A percentile compares a stretch with the other conserved stretches of the same genome.
Conservation (phyloP, 2,329 filamentous ascomycete species). For the Diaporthe nobilis region DNA sequence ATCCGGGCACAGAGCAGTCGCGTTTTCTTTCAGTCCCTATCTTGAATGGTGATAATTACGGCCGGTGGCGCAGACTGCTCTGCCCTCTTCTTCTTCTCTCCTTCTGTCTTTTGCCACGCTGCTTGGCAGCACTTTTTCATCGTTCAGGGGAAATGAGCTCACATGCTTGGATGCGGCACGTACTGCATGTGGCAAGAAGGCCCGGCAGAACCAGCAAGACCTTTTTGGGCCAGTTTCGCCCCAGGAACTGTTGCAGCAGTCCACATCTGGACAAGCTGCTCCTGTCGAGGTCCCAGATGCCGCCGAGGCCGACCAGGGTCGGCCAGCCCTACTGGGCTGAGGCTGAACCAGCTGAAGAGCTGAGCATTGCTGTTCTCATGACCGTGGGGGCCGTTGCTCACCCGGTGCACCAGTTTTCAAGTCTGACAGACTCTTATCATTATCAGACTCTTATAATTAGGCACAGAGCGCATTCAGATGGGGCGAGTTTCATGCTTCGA, state of each 20-base stretch:
- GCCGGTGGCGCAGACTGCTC: background rate
- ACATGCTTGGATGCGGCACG: background rate
- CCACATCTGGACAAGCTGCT: background rate
- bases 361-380: background rate
- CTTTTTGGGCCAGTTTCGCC: background rate
- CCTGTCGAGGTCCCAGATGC: background rate
- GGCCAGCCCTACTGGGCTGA: conserved; percentile 20
- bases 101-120: background rate
- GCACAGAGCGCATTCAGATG: background rate
- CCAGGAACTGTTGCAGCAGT: background rate
- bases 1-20: background rate
- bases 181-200: background rate
- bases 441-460: conserved; percentile 30
- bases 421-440: conserved; percentile 5
- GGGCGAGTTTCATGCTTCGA: conserved; percentile 25
- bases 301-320: background rate
- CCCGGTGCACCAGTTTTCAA: background rate
- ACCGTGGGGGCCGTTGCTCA: conserved; percentile 5
- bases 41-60: background rate
- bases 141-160: background rate
- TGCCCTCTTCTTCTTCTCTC: background rate
- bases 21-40: background rate
- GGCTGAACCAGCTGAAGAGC: conserved; percentile 27
- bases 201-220: background rate
- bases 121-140: background rate